These are phyloP conservation scores for Phytophthora tubulina DNA, from an alignment of 352 stramenopile species.

Conservation along the genomic window DNA sequence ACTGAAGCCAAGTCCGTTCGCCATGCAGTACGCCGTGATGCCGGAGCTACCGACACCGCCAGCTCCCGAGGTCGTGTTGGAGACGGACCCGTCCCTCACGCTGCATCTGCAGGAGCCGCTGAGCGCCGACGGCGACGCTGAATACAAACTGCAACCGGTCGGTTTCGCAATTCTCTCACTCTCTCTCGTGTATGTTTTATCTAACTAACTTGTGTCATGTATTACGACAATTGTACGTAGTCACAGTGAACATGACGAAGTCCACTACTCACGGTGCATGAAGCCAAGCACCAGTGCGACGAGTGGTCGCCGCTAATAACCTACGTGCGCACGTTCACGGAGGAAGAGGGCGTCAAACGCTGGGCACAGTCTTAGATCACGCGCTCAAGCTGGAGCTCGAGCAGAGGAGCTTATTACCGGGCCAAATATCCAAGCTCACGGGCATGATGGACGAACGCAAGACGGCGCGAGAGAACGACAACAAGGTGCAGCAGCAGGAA, in stretches of 20 bases:
- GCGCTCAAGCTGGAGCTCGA: constrained; percentile 83
- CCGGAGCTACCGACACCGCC: constrained; percentile 68
- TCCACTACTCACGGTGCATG: constrained; percentile 88
- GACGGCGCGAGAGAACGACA: constrained; percentile 45
- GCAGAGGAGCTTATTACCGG: constrained; percentile 72
- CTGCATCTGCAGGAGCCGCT: constrained; percentile 54
- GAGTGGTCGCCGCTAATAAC: constrained; percentile 79
- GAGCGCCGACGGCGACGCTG: constrained; percentile 45
- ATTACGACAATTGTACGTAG: constrained; percentile 40
- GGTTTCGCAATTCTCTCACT: constrained; percentile 9
- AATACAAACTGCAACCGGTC: constrained; percentile 67
- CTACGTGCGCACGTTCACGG: constrained; percentile 87
- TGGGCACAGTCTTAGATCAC: constrained; percentile 87
- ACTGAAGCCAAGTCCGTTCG: background rate
- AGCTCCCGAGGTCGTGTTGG: constrained; percentile 70
- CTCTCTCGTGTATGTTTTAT: background rate
- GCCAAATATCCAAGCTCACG: constrained; percentile 85
- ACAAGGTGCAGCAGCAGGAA: constrained; percentile 70
- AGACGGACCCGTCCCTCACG: constrained; percentile 82
- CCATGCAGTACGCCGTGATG: constrained; percentile 63
- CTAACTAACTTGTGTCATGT: constrained; percentile 1
- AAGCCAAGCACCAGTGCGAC: constrained; percentile 67
- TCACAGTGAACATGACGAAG: constrained; percentile 85
- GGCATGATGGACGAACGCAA: constrained; percentile 72
- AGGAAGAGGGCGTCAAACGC: constrained; percentile 89